Evolutionary conservation across 768 basidiomycete species (phyloP).

Genomic region (Postia placenta): DNA sequence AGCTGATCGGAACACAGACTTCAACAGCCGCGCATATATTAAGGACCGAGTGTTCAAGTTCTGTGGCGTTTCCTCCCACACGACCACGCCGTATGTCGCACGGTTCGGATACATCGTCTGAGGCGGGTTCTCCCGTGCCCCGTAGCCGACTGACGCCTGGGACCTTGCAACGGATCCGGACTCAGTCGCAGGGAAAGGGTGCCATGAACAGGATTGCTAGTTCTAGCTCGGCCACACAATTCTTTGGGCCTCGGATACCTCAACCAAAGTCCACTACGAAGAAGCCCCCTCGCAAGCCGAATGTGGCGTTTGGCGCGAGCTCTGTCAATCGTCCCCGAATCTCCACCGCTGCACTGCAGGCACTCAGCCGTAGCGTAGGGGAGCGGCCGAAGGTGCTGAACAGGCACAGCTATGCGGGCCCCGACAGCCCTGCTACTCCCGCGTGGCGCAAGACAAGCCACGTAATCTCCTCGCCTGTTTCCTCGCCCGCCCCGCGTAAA

Average conservation of each 20-base stretch:
- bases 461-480: constrained; percentile 8
- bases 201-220: constrained; percentile 45
- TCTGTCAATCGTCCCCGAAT: background rate
- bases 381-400: constrained; percentile 31
- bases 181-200: constrained; percentile 28
- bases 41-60: constrained; percentile 13
- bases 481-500: constrained; percentile 14
- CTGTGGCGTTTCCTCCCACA: constrained; percentile 33
- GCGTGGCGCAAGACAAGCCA: constrained; percentile 10
- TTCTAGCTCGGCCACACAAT: constrained; percentile 51
- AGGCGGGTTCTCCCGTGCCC: constrained; percentile 46
- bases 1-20: constrained; percentile 8
- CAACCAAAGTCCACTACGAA: background rate
- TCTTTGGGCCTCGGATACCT: constrained; percentile 57
- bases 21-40: constrained; percentile 22
- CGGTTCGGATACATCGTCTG: constrained; percentile 38
- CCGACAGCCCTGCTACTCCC: constrained; percentile 19
- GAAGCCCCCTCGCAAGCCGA: background rate
- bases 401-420: constrained; percentile 64
- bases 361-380: background rate
- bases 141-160: constrained; percentile 46
- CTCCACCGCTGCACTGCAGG: background rate
- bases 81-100: constrained; percentile 33
- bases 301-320: background rate
- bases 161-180: constrained; percentile 25